Percentiles rank a stretch among this genome's conserved stretches.
phyloP scores from a whole-genome alignment of 2,329 filamentous ascomycete genomes.

The Amauroascus verrucosus region DNA sequence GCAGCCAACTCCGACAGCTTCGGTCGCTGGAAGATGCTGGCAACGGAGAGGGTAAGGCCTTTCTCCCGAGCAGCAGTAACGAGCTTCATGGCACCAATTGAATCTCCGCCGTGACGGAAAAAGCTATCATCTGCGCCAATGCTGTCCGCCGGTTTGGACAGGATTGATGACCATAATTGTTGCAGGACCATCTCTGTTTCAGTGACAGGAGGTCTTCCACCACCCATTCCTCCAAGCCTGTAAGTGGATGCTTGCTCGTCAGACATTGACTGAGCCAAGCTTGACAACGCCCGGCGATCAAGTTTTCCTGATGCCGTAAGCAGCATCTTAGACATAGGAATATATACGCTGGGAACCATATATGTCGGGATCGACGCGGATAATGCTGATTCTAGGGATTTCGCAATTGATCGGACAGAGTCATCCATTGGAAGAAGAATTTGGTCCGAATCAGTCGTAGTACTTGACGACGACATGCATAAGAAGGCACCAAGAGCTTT shows the following conservation, averaged over 20 bases:
- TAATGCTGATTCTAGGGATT: slow-evolving; percentile 32
- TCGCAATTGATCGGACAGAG: slow-evolving; percentile 38
- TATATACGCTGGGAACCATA: slow-evolving; percentile 65
- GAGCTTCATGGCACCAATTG: slow-evolving; percentile 39
- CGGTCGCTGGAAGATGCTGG: slow-evolving; percentile 38
- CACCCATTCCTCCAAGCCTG: slow-evolving; percentile 12
- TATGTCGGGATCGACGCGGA: slow-evolving; percentile 54
- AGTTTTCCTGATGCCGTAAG: slow-evolving; percentile 66
- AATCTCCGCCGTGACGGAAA: slow-evolving; percentile 40
- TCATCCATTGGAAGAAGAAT: slow-evolving; percentile 31
- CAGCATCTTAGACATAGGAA: slow-evolving; percentile 61
- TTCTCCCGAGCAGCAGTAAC: slow-evolving; percentile 34
- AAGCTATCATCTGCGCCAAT: slow-evolving; percentile 39
- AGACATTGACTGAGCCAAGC: slow-evolving; percentile 12
- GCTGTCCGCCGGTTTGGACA: slow-evolving; percentile 30
- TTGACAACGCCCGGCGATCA: slow-evolving; percentile 48
- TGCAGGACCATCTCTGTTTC: slow-evolving; percentile 25
- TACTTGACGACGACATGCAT: slow-evolving; percentile 29
- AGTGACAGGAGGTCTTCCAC: slow-evolving; percentile 19
- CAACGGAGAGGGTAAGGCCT: slow-evolving; percentile 34
- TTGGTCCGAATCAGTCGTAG: slow-evolving; percentile 21
- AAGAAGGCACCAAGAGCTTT: slow-evolving; percentile 55
- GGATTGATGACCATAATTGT: slow-evolving; percentile 31
- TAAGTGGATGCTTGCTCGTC: slow-evolving; percentile 13
- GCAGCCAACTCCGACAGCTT: slow-evolving; percentile 36